These are phyloP conservation scores for Marasmius fiardii DNA, from an alignment of 1,284 basidiomycete genomes.

Conservation along the genomic window DNA sequence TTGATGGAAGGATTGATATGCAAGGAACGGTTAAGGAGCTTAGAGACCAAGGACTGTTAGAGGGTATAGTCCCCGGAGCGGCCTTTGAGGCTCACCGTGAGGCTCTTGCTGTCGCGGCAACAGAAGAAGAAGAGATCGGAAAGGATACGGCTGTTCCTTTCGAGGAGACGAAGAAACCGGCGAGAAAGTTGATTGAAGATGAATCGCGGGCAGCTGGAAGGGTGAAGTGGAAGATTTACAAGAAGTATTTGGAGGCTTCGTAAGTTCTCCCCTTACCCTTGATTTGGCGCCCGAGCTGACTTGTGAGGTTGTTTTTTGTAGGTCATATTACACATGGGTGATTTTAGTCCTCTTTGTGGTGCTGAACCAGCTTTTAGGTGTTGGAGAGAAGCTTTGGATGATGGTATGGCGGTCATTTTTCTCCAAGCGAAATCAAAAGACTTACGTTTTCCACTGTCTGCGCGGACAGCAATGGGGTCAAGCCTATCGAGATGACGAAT, in stretches of 20 bases:
- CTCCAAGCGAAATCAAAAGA: too few relatives aligned
- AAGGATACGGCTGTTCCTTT: slow-evolving; percentile 20
- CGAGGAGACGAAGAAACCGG: slow-evolving; percentile 42
- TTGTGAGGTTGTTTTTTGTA: too few relatives aligned
- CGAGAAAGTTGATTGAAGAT: slow-evolving; percentile 63
- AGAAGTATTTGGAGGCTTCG: slow-evolving; percentile 73
- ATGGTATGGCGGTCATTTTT: too few relatives aligned
- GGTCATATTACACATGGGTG: slow-evolving; percentile 65
- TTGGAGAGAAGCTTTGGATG: too few relatives aligned
- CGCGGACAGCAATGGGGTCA: too few relatives aligned
- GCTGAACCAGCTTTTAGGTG: slow-evolving; percentile 46
- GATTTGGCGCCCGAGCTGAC: too few relatives aligned
- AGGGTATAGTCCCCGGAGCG: slow-evolving; percentile 50
- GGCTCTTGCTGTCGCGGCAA: slow-evolving; percentile 4
- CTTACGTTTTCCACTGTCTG: too few relatives aligned
- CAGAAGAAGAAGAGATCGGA: background rate
- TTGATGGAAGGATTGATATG: too few relatives aligned
- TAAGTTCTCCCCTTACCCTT: slow-evolving; percentile 25
- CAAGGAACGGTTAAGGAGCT: slow-evolving; percentile 65
- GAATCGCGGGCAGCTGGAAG: slow-evolving; percentile 71
- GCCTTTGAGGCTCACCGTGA: slow-evolving; percentile 24
- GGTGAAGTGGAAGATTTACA: slow-evolving; percentile 80
- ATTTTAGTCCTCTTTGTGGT: slow-evolving; percentile 49
- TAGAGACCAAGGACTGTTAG: slow-evolving; percentile 51
- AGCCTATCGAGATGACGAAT: too few relatives aligned